phyloP scores from a whole-genome alignment of 768 basidiomycete genomes.

The Pisolithus orientalis region DNA sequence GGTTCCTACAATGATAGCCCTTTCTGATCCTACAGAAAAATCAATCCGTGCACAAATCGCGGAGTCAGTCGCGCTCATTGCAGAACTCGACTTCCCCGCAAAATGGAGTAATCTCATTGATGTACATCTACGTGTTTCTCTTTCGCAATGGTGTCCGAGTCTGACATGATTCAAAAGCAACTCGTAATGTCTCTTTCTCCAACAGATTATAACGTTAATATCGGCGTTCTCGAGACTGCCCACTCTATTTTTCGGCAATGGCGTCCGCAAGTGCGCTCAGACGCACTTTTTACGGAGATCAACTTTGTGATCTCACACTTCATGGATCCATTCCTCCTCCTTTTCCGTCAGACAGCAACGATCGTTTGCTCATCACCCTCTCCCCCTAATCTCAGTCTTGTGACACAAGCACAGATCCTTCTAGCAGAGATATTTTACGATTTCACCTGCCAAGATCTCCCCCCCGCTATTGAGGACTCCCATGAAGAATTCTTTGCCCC shows the following conservation, averaged over 20 bases:
- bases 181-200: conserved; percentile 77
- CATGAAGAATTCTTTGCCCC: conserved; percentile 78
- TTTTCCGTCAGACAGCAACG: conserved; percentile 65
- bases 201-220: conserved; percentile 77
- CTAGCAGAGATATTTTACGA: conserved; percentile 89
- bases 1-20: conserved; percentile 85
- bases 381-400: conserved; percentile 35
- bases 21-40: conserved; percentile 71
- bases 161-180: conserved; percentile 50
- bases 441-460: conserved; percentile 91
- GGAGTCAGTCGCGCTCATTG: conserved; percentile 88
- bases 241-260: conserved; percentile 95
- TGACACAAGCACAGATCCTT: conserved; percentile 73
- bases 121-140: conserved; percentile 43
- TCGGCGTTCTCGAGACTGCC: conserved; percentile 88
- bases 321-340: conserved; percentile 73
- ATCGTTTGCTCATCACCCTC: conserved; percentile 40
- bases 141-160: not conserved
- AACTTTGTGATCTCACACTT: conserved; percentile 85
- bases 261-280: conserved; percentile 85
- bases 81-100: conserved; percentile 84
- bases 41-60: conserved; percentile 79
- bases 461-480: conserved; percentile 88
- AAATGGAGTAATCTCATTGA: conserved; percentile 87
- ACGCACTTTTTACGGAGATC: conserved; percentile 84